phyloP scores from a whole-genome alignment of 164 flowering plant species.

The Piper longum region DNA sequence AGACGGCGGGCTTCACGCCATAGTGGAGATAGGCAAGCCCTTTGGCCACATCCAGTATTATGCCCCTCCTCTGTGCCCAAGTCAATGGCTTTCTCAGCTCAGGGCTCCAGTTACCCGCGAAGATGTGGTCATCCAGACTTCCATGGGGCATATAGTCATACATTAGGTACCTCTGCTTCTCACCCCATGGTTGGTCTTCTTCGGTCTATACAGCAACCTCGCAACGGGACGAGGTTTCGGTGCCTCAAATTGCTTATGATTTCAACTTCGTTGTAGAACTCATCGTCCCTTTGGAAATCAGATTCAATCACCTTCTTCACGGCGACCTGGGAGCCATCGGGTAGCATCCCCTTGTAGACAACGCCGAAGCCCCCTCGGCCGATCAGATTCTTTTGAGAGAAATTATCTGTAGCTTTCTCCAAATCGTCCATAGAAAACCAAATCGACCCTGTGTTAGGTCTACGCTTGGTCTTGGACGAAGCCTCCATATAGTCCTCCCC shows the following conservation, averaged over 20 bases:
- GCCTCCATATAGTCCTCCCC: constrained; percentile 16
- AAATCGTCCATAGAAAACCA: constrained; percentile 55
- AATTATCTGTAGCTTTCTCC: constrained; percentile 44
- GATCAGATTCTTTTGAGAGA: constrained; percentile 47
- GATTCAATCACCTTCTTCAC: constrained; percentile 51
- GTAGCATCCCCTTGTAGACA: constrained; percentile 50
- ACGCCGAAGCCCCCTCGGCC: constrained; percentile 59
- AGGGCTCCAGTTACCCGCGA: constrained; percentile 3
- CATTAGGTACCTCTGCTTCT: constrained; percentile 37
- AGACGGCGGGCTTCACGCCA: constrained; percentile 73
- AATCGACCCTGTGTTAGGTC: constrained; percentile 48
- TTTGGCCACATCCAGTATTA: constrained; percentile 67
- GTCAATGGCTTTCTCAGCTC: constrained; percentile 15
- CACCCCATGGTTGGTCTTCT: constrained; percentile 14
- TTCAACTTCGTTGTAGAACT: constrained; percentile 65
- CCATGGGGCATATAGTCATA: constrained; percentile 80
- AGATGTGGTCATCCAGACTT: constrained; percentile 45
- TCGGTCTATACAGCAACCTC: constrained; percentile 54
- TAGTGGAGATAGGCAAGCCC: constrained; percentile 72
- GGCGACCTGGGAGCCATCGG: constrained; percentile 49
- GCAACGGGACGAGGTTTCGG: constrained; percentile 49
- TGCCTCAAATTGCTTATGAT: constrained; percentile 64
- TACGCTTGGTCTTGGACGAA: constrained; percentile 18
- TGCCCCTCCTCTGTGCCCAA: constrained; percentile 63
- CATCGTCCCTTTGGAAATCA: constrained; percentile 43